phyloP scores from a whole-genome alignment of 805 yeast species.

The Pichia occidentalis region DNA sequence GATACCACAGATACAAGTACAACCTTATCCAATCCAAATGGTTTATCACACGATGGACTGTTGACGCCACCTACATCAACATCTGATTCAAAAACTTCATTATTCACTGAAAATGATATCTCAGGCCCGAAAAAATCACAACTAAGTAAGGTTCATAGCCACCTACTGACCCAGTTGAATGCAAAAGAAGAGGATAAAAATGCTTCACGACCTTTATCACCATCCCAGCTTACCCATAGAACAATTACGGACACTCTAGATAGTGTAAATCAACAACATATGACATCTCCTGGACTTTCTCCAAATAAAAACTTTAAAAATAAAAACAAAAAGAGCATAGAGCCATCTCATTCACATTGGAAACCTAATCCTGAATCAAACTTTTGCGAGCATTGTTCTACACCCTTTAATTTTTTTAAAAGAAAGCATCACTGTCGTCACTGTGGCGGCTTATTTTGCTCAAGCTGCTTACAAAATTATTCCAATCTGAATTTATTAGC shows the following conservation, averaged over 20 bases:
- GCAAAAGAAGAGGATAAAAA: not conserved
- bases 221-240: no score
- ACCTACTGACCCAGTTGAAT: slow-evolving; percentile 2
- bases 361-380: slow-evolving; percentile 35
- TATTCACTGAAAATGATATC: no score
- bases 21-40: no score
- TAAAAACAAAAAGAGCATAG: slow-evolving; percentile 20
- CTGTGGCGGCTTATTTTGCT: slow-evolving; percentile 44
- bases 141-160: slow-evolving; percentile 4
- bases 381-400: slow-evolving; percentile 32
- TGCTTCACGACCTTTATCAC: no score
- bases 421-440: slow-evolving; percentile 46
- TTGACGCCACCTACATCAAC: not conserved
- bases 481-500: slow-evolving; percentile 31
- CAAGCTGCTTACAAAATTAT: slow-evolving; percentile 23
- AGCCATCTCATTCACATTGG: slow-evolving; percentile 51
- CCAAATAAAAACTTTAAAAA: not conserved
- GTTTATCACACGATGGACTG: no score
- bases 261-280: slow-evolving; percentile 2
- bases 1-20: no score
- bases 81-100: not conserved
- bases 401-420: slow-evolving; percentile 24
- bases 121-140: no score
- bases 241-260: no score
- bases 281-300: not conserved